Base-by-base conservation (phyloP, 495 filamentous ascomycete species). In the Tuber umbilicatum region DNA sequence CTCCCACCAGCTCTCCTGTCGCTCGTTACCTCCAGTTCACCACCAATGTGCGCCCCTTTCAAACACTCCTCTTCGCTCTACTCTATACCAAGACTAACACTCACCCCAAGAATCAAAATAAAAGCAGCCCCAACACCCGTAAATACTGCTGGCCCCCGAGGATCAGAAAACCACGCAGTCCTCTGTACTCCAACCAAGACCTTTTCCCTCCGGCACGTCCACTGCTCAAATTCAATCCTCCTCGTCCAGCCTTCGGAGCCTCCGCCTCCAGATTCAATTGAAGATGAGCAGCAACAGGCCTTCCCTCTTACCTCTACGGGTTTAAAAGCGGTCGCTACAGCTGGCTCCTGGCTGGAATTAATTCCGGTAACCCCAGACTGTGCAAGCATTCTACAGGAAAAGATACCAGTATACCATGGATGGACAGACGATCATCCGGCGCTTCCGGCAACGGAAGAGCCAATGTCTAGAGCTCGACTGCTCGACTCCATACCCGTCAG, bases 151-250 rank as follows among this genome's bases (percentile, higher is more conserved):
- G 87, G 88, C 68, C 89, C 91, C 73, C 84, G 91, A 71, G 90
- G 89, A 82, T 91, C 90, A 3, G 76, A 47, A 14, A 75, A 79
- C 60, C 87, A 88, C 80, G 88, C 89, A 64, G 90, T 91, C 74
- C 85, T 93, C 75, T 91, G 89, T 82, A 91, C 90, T 0, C 81
- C 86, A 3, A 85, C 84, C 14, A 80, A 87, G 78, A 91, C 91
- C 60, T 93, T 86, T 83, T 86, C 87, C 69, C 82, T 92, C 60
- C 90, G 90, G 67, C 90, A 92, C 82, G 90, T 93, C 70, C 89
- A 91, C 76, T 91, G 90, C 21, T 92, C 90, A 14, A 93, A 93
- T 77, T 89, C 89, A 23, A 82, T 92, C 64, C 89, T 89, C 82
- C 81, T 92, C 39, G 82, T 89, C 50, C 84, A 84, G 40, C 88